Conservation (phyloP, 2,329 filamentous ascomycete species). For the Fusarium tuaranense region DNA sequence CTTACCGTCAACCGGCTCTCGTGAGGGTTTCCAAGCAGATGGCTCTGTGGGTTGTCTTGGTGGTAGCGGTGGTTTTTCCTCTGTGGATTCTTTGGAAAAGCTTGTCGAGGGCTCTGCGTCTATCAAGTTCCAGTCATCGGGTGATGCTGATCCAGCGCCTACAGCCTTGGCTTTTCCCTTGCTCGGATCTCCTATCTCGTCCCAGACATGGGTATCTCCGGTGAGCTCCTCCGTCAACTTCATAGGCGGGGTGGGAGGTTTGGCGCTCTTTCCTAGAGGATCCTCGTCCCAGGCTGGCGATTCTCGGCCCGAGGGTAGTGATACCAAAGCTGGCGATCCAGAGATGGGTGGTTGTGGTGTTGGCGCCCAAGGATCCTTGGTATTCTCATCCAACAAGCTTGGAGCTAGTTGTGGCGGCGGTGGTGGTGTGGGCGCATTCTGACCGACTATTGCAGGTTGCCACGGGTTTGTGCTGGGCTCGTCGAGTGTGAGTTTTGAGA, state of each 20-base stretch:
- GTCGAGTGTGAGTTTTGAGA: slow-evolving; percentile 57
- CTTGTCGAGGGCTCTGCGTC: slow-evolving; percentile 54
- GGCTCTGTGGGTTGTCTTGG: slow-evolving; percentile 47
- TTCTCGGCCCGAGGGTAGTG: slow-evolving; percentile 53
- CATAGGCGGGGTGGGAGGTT: slow-evolving; percentile 32
- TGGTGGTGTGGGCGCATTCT: slow-evolving; percentile 21
- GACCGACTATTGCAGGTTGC: slow-evolving; percentile 44
- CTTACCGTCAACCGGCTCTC: slow-evolving; percentile 58
- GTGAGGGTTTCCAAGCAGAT: slow-evolving; percentile 53
- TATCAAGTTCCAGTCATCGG: slow-evolving; percentile 65
- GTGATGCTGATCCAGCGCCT: slow-evolving; percentile 29
- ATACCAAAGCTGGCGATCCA: slow-evolving; percentile 50
- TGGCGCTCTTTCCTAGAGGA: slow-evolving; percentile 38
- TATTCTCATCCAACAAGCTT: slow-evolving; percentile 41
- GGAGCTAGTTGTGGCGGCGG: slow-evolving; percentile 20
- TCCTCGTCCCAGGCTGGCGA: slow-evolving; percentile 57
- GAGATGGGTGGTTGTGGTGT: slow-evolving; percentile 45
- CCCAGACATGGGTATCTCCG: slow-evolving; percentile 63
- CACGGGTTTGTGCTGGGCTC: slow-evolving; percentile 55
- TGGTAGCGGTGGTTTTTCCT: slow-evolving; percentile 52
- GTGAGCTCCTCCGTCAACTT: slow-evolving; percentile 50
- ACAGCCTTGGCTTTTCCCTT: slow-evolving; percentile 57
- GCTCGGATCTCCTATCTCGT: slow-evolving; percentile 55
- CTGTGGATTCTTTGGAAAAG: slow-evolving; percentile 15
- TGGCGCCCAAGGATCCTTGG: slow-evolving; percentile 44